A percentile compares a stretch with the other conserved stretches of the same genome.
phyloP scores from a whole-genome alignment of 768 basidiomycete species.

The Cubamyces sp. region DNA sequence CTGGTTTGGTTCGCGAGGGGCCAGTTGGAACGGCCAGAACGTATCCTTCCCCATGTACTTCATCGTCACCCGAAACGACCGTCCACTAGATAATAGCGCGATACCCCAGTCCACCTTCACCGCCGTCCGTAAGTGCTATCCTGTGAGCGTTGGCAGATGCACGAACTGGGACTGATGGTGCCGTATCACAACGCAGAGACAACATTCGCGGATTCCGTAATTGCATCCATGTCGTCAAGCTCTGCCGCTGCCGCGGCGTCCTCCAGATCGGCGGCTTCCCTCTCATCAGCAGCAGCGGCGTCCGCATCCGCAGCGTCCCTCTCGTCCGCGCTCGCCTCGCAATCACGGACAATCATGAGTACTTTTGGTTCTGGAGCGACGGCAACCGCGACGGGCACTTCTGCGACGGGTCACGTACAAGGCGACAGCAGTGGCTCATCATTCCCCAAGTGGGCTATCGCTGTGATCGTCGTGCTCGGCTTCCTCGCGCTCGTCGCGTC shows the following conservation, averaged over 20 bases:
- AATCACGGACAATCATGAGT: slow-evolving; percentile 13
- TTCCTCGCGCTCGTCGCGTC: slow-evolving; percentile 79
- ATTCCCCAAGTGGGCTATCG: slow-evolving; percentile 92
- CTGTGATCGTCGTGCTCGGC: slow-evolving; percentile 85
- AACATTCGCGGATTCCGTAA: slow-evolving; percentile 70
- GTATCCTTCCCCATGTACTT: slow-evolving; percentile 76
- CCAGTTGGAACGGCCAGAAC: slow-evolving; percentile 49
- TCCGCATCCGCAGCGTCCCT: slow-evolving; percentile 32
- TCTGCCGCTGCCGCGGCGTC: slow-evolving; percentile 45
- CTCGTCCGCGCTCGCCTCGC: slow-evolving; percentile 33
- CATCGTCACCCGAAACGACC: slow-evolving; percentile 67
- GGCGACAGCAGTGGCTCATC: slow-evolving; percentile 36
- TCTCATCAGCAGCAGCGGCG: slow-evolving; percentile 40
- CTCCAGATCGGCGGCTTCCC: slow-evolving; percentile 42
- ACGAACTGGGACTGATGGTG: neutral
- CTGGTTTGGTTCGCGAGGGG: slow-evolving; percentile 62
- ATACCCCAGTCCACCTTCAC: slow-evolving; percentile 73
- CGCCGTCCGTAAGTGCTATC: slow-evolving; percentile 70
- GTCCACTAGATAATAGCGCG: slow-evolving; percentile 59
- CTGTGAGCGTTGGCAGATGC: slow-evolving; percentile 1
- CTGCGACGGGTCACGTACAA: slow-evolving; percentile 48
- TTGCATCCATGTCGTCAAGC: slow-evolving; percentile 56
- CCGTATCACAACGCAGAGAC: slow-evolving; percentile 54
- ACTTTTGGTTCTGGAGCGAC: slow-evolving; percentile 8
- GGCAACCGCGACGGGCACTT: slow-evolving; percentile 24